Evolutionary conservation across 169 alveolate genomes (phyloP), one percentile per base, ranked within the genome.

Genomic region (Plasmodium gallinaceum): DNA sequence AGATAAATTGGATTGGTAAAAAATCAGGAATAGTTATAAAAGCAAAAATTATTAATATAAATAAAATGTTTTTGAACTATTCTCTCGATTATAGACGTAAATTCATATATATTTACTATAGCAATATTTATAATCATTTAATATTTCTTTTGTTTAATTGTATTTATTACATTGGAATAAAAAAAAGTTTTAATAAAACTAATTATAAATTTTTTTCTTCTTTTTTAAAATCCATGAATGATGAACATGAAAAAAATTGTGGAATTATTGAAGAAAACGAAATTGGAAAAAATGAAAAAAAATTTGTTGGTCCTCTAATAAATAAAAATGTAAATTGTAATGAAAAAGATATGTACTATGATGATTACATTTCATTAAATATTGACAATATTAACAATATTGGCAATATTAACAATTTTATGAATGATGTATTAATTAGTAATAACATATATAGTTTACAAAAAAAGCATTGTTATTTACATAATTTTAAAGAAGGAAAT

Each of bases 1-100:
- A 97, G 74, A 94, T 93, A 43, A 95, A 97, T 58, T 97, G 99
- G 99, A 96, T 97, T 26, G 98, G 98, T 8, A 88, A 89, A 45
- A 90, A 91, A 60, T 75, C 85, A 39, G 98, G 98, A 2, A 83
- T 83, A 42, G 0, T 83, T 12, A n/a, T 83, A 57, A 66, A 54
- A 46, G 74, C 86, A 0, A 68, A 51, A 43, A 51, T 83, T 57
- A 69, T 83, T 37, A 57, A 32, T 14, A 2, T 20, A 3, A 8
- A 32, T 8, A 62, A 73, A 7, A 12, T 60, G 68, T 1, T 37
- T 16, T 26, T 1, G 16, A 24, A 45, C 43, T 20, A 7, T 0
- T 0, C 16, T 22, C 8, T 37, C 0, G 7, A 39, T 1, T 43
- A n/a, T 51, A 3, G 54, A 22, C 7, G 32, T n/a, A 37, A 57